A percentile compares a stretch with the other conserved stretches of the same genome.
These are phyloP conservation scores for Dichotomopilus funicola DNA, from an alignment of 2,329 filamentous ascomycete genomes.

Conservation along the genomic window DNA sequence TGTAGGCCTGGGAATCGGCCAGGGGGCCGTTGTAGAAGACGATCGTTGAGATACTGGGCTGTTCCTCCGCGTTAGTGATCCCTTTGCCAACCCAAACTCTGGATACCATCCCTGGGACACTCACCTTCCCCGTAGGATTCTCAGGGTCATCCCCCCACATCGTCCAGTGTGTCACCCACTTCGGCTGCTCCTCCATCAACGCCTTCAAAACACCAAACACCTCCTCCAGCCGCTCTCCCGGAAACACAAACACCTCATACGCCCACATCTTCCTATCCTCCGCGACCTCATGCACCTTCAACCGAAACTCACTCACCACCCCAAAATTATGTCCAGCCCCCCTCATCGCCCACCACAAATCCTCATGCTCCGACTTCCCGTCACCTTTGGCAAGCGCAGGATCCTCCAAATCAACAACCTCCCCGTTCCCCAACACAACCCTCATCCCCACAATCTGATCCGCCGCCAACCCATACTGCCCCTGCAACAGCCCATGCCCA, in stretches of 20 bases:
- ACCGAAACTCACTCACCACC: constrained; percentile 42
- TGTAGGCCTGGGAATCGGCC: constrained; percentile 26
- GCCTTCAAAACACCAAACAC: constrained; percentile 28
- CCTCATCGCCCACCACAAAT: constrained; percentile 50
- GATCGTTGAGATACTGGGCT: constrained; percentile 9
- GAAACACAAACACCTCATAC: constrained; percentile 36
- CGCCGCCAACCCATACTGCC: constrained; percentile 44
- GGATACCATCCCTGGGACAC: no score
- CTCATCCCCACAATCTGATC: constrained; percentile 48
- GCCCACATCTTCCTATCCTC: constrained; percentile 29
- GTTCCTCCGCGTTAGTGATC: not conserved
- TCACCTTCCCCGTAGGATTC: not conserved
- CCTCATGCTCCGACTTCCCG: constrained; percentile 27
- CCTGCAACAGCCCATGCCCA: constrained; percentile 49
- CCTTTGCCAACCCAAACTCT: no score
- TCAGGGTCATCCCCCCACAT: not conserved
- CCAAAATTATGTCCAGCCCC: constrained; percentile 56
- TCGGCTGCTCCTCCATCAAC: constrained; percentile 5
- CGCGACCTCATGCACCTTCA: constrained; percentile 36
- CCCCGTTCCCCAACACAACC: constrained; percentile 46
- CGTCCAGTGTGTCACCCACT: constrained; percentile 5
- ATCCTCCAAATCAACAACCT: constrained; percentile 26
- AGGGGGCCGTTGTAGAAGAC: constrained; percentile 30
- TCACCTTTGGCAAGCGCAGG: constrained; percentile 12
- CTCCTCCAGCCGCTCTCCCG: constrained; percentile 38